Evolutionary conservation across 106 monocot genomes (phyloP).

Genomic region (Alisma plantagoaquatica): DNA sequence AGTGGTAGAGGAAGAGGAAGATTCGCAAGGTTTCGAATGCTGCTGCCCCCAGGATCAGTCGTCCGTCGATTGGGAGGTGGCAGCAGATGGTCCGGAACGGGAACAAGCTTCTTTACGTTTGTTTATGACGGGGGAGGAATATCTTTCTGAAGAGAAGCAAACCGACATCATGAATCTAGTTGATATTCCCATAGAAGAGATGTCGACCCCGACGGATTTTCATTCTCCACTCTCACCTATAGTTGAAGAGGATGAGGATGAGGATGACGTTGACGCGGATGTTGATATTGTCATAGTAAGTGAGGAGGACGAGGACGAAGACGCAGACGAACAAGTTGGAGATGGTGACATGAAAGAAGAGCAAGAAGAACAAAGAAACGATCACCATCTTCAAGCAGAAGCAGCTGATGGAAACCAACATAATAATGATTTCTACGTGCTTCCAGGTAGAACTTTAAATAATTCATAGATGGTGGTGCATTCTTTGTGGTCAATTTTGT

Average conservation of each 20-base stretch:
- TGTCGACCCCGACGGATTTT: slow-evolving; percentile 5
- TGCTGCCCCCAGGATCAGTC: background rate
- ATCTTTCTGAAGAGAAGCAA: background rate
- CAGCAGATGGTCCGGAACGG: background rate
- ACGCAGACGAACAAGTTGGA: background rate
- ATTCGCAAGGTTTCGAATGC: too few relatives aligned
- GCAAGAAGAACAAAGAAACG: too few relatives aligned
- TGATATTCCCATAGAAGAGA: background rate
- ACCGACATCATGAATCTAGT: background rate
- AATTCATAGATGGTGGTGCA: slow-evolving; percentile 6
- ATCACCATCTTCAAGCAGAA: background rate
- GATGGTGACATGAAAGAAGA: background rate
- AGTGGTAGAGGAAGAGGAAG: slow-evolving; percentile 21
- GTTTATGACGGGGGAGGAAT: background rate
- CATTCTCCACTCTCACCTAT: slow-evolving; percentile 4
- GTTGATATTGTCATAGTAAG: background rate
- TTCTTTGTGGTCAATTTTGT: slow-evolving; percentile 17
- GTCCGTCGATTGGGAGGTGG: background rate
- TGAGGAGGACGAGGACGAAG: background rate
- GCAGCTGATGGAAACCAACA: background rate
- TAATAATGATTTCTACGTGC: background rate
- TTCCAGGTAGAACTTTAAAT: background rate
- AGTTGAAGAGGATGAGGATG: background rate
- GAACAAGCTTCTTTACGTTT: background rate
- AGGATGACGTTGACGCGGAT: background rate